Evolutionary conservation across 2,329 filamentous ascomycete genomes (phyloP).

Genomic region (Ceratocystis cubensis): DNA sequence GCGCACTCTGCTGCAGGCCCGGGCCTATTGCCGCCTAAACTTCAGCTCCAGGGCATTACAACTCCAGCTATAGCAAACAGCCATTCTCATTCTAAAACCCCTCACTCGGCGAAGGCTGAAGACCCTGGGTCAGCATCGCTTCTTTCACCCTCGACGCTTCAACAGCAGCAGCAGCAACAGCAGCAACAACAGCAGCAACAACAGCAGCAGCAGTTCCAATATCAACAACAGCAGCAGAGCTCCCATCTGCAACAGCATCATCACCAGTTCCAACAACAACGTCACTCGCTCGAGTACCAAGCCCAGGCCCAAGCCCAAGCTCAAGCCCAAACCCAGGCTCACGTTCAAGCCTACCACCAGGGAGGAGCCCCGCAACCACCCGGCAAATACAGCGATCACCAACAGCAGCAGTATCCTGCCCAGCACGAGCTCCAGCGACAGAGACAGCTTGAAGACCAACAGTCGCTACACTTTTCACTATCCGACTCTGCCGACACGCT

Average conservation of each 20-base stretch:
- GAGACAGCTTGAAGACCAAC: slow-evolving; percentile 21
- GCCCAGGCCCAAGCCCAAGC: slow-evolving; percentile 13
- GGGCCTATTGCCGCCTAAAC: slow-evolving; percentile 21
- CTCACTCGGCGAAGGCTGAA: neutral
- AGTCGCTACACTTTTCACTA: slow-evolving; percentile 22
- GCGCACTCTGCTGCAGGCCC: neutral
- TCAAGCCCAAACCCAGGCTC: slow-evolving; percentile 13
- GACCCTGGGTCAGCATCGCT: neutral
- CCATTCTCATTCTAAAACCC: slow-evolving; percentile 21
- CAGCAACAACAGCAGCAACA: slow-evolving; percentile 20
- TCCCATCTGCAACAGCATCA: slow-evolving; percentile 24
- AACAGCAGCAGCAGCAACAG: neutral
- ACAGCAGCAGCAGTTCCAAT: slow-evolving; percentile 23
- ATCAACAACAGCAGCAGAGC: slow-evolving; percentile 24
- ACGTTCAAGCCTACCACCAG: slow-evolving; percentile 11
- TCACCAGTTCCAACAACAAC: slow-evolving; percentile 23
- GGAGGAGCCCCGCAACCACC: slow-evolving; percentile 10
- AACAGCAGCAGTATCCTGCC: slow-evolving; percentile 23
- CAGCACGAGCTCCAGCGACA: slow-evolving; percentile 25
- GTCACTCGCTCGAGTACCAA: slow-evolving; percentile 16
- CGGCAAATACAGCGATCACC: slow-evolving; percentile 5
- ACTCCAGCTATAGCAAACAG: neutral
- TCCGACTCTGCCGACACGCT: neutral
- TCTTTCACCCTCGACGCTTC: slow-evolving; percentile 2
- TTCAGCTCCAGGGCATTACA: slow-evolving; percentile 1